Conservation (phyloP, 2,329 filamentous ascomycete species). For the Lasiodiplodia sp. region DNA sequence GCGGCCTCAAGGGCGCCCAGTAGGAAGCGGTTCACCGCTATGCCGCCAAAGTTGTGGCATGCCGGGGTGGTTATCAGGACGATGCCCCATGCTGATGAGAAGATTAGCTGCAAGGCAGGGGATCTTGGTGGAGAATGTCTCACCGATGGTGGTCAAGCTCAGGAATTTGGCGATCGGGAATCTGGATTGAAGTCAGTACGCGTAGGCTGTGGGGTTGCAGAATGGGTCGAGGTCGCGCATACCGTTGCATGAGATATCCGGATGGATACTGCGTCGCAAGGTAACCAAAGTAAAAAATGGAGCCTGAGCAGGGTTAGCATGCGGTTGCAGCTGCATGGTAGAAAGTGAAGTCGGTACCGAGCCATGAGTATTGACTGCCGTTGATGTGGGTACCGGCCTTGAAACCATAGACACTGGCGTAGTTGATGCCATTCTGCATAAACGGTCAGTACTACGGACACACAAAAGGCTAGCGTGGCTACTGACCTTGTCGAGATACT, state of each 20-base stretch:
- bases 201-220: not conserved
- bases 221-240: not conserved
- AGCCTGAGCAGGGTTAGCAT: conserved; percentile 36
- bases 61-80: conserved; percentile 52
- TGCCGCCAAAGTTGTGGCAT: conserved; percentile 49
- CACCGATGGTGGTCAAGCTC: conserved; percentile 48
- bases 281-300: conserved; percentile 61
- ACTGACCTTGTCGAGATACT: conserved; percentile 51
- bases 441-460: not conserved
- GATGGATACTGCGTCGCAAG: conserved; percentile 55
- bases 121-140: not conserved
- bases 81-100: conserved; percentile 46
- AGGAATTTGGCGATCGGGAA: conserved; percentile 57
- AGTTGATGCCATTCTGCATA: conserved; percentile 55
- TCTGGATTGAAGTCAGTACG: conserved; percentile 16
- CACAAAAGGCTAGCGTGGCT: conserved; percentile 32
- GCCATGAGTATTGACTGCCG: conserved; percentile 62
- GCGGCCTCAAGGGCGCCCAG: conserved; percentile 46
- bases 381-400: conserved; percentile 56
- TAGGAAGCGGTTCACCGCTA: conserved; percentile 47
- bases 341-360: conserved; percentile 38
- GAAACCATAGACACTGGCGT: conserved; percentile 59
- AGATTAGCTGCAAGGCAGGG: not conserved
- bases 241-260: conserved; percentile 53
- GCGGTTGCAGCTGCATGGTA: not conserved